phyloP scores from a whole-genome alignment of 2,329 filamentous ascomycete genomes.

The Alternaria arbusti region DNA sequence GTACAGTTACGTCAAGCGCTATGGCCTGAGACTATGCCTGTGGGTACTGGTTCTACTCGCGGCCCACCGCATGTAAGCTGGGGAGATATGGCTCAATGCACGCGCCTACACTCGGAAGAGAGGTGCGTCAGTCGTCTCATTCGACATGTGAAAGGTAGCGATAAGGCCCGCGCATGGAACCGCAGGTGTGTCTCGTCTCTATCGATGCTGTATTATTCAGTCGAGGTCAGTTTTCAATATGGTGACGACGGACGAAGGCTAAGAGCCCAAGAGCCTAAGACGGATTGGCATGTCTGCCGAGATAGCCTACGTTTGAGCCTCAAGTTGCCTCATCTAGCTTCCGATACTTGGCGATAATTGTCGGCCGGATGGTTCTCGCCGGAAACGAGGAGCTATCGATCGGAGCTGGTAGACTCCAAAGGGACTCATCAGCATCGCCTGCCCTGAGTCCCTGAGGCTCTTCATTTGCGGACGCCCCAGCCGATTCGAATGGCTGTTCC shows the following conservation, averaged over 20 bases:
- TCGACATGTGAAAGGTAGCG: not conserved
- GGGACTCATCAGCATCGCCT: not conserved
- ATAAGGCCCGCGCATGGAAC: not conserved
- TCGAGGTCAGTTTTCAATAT: not conserved
- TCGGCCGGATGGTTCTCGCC: constrained; percentile 27
- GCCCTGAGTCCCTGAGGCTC: constrained; percentile 8
- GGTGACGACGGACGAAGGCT: not conserved
- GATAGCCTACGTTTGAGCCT: constrained; percentile 22
- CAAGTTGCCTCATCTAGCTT: constrained; percentile 13
- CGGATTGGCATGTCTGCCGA: constrained; percentile 12
- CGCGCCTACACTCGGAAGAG: constrained; percentile 3
- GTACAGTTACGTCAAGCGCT: constrained; percentile 41
- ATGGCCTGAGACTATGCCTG: constrained; percentile 18
- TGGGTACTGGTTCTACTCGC: constrained; percentile 28
- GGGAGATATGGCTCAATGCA: constrained; percentile 24
- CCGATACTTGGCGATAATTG: constrained; percentile 25
- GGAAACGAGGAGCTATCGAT: constrained; percentile 16
- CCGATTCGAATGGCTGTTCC: constrained; percentile 2
- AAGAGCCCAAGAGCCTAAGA: not conserved
- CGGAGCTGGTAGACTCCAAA: constrained; percentile 3
- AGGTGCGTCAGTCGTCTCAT: not conserved
- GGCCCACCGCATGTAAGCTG: constrained; percentile 26
- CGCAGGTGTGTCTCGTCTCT: not conserved
- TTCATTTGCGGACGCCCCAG: constrained; percentile 15
- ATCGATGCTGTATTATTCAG: not conserved